Evolutionary conservation across 352 stramenopile species (phyloP).

Genomic region (Globisporangium emineosum): DNA sequence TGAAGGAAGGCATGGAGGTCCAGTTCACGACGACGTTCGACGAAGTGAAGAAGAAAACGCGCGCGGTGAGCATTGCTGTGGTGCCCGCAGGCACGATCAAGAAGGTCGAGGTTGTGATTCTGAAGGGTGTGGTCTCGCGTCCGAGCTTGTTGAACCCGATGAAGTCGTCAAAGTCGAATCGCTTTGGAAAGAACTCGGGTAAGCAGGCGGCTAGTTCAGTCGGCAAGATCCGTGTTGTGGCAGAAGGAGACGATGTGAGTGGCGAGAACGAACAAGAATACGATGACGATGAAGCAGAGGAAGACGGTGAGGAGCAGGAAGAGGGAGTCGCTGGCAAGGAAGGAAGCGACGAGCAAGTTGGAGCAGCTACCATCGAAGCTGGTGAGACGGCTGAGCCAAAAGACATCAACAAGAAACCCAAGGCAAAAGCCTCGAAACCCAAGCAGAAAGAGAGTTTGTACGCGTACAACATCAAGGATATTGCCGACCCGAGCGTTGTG

Average conservation of each 20-base stretch:
- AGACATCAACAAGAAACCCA: conserved; percentile 6
- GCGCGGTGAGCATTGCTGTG: conserved; percentile 42
- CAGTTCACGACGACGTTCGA: conserved; percentile 51
- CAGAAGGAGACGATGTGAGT: neutral
- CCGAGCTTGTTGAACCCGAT: conserved; percentile 56
- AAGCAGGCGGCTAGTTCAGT: conserved; percentile 45
- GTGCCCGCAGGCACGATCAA: conserved; percentile 64
- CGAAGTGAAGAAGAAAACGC: conserved; percentile 77
- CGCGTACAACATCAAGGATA: conserved; percentile 68
- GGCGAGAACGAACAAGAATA: conserved; percentile 12
- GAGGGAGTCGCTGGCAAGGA: conserved; percentile 20
- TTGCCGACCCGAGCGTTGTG: conserved; percentile 46
- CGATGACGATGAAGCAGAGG: conserved; percentile 18
- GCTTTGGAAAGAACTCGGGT: conserved; percentile 33
- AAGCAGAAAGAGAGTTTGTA: conserved; percentile 25
- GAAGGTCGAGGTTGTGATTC: conserved; percentile 26
- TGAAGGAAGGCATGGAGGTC: conserved; percentile 76
- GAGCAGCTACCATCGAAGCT: conserved; percentile 1
- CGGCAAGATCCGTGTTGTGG: conserved; percentile 47
- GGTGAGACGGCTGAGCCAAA: conserved; percentile 15
- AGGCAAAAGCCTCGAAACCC: conserved; percentile 20
- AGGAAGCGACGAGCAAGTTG: neutral
- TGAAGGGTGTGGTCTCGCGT: conserved; percentile 58
- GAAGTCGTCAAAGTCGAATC: conserved; percentile 25
- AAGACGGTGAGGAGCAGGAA: conserved; percentile 25